Evolutionary conservation across 345 rosid species (phyloP).

Genomic region (Populus pruinosa): DNA sequence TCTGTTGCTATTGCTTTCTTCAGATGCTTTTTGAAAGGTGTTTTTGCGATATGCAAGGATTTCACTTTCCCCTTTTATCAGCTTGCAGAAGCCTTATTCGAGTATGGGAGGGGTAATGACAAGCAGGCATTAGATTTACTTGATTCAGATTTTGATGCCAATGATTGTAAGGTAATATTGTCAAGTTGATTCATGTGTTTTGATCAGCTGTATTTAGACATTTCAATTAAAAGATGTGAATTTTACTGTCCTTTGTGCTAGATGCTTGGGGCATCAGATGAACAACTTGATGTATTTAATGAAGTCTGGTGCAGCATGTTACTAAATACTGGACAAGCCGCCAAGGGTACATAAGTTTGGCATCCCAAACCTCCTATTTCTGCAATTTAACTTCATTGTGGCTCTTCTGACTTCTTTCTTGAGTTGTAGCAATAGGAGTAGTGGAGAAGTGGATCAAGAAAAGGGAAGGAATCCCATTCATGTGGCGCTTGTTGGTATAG

Average conservation of each 20-base stretch:
- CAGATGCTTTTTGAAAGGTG: neutral
- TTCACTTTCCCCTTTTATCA: slow-evolving; percentile 14
- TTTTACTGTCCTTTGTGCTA: slow-evolving; percentile 15
- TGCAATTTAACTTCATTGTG: neutral
- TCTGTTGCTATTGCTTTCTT: neutral
- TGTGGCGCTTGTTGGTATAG: slow-evolving; percentile 79
- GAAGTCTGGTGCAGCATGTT: slow-evolving; percentile 75
- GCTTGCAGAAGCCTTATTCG: slow-evolving; percentile 77
- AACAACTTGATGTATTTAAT: slow-evolving; percentile 84
- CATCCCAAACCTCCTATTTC: neutral
- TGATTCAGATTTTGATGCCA: slow-evolving; percentile 66
- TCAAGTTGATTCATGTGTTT: neutral
- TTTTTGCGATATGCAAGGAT: too few relatives aligned
- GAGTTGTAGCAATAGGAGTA: slow-evolving; percentile 51
- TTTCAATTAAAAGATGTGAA: neutral
- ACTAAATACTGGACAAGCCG: slow-evolving; percentile 55
- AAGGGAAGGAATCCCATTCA: slow-evolving; percentile 71
- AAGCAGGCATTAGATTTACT: slow-evolving; percentile 51
- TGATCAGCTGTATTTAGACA: neutral
- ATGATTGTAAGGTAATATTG: slow-evolving; percentile 55
- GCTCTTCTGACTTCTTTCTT: slow-evolving; percentile 5
- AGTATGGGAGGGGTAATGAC: slow-evolving; percentile 56
- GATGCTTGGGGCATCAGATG: slow-evolving; percentile 86
- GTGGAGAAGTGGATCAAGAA: slow-evolving; percentile 48
- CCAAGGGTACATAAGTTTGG: slow-evolving; percentile 41